These are phyloP conservation scores for Lactarius akahatsu DNA, from an alignment of 768 basidiomycete genomes.

Conservation along the genomic window DNA sequence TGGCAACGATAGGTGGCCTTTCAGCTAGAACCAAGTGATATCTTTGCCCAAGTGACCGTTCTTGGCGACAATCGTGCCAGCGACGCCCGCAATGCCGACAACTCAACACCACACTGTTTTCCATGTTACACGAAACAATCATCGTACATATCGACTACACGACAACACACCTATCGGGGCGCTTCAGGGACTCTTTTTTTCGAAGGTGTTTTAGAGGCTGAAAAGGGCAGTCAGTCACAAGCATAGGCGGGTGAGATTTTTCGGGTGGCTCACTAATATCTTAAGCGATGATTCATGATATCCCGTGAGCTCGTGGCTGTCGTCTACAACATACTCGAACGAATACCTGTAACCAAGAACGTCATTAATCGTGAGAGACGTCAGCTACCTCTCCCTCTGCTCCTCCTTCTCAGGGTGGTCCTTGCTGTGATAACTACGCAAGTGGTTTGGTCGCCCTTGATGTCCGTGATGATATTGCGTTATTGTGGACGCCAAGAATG, in stretches of 20 bases:
- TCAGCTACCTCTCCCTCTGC: slow-evolving; percentile 85
- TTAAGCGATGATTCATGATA: not conserved
- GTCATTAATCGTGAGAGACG: not conserved
- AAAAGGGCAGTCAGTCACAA: no score
- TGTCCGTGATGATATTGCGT: slow-evolving; percentile 40
- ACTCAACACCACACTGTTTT: not conserved
- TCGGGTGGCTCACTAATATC: not conserved
- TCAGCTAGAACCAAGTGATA: no score
- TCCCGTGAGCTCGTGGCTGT: not conserved
- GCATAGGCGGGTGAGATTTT: not conserved
- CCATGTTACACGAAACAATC: not conserved
- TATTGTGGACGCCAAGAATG: slow-evolving; percentile 42
- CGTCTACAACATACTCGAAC: not conserved
- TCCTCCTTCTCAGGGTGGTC: not conserved
- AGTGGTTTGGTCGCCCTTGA: slow-evolving; percentile 23
- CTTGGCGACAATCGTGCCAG: no score
- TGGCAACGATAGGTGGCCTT: no score
- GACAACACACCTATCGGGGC: not conserved
- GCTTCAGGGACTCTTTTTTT: not conserved
- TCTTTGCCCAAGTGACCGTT: no score
- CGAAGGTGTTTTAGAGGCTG: not conserved
- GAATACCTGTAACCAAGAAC: not conserved
- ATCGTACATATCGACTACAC: not conserved
- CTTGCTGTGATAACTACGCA: not conserved
- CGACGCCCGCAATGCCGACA: no score